phyloP scores from a whole-genome alignment of 768 basidiomycete genomes.

The Leucocoprinus sp. region DNA sequence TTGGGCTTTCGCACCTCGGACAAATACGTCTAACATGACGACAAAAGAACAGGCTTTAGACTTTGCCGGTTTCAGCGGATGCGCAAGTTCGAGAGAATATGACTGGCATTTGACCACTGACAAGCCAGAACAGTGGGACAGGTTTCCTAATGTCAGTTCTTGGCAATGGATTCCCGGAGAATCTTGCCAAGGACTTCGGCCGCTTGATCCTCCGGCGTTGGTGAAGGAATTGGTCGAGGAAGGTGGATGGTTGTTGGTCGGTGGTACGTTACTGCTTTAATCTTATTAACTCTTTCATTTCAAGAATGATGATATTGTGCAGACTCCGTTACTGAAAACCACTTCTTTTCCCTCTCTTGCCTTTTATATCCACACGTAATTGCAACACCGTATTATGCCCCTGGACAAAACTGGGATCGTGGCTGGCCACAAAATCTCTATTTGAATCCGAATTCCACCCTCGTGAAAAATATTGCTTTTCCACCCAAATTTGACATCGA shows the following conservation, averaged over 20 bases:
- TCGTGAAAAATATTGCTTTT: conserved; percentile 33
- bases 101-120: conserved; percentile 58
- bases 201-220: conserved; percentile 33
- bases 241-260: conserved; percentile 65
- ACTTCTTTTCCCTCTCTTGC: conserved; percentile 69
- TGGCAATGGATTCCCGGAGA: conserved; percentile 47
- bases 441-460: conserved; percentile 47
- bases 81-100: conserved; percentile 54
- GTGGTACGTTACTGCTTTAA: conserved; percentile 31
- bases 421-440: conserved; percentile 60
- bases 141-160: conserved; percentile 44
- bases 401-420: conserved; percentile 48
- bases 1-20: conserved; percentile 35
- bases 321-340: conserved; percentile 67
- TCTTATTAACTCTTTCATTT: not conserved
- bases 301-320: not conserved
- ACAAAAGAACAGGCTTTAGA: conserved; percentile 34
- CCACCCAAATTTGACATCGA: conserved; percentile 48
- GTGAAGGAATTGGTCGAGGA: conserved; percentile 53
- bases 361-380: conserved; percentile 57
- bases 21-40: conserved; percentile 24
- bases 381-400: conserved; percentile 54
- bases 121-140: conserved; percentile 34
- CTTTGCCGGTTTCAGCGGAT: conserved; percentile 53
- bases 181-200: conserved; percentile 31